Percentiles rank a stretch among this genome's conserved stretches.
These are phyloP conservation scores for Nakaseomyces kungkrabaensis DNA, from an alignment of 1,139 yeast genomes.

Conservation along the genomic window DNA sequence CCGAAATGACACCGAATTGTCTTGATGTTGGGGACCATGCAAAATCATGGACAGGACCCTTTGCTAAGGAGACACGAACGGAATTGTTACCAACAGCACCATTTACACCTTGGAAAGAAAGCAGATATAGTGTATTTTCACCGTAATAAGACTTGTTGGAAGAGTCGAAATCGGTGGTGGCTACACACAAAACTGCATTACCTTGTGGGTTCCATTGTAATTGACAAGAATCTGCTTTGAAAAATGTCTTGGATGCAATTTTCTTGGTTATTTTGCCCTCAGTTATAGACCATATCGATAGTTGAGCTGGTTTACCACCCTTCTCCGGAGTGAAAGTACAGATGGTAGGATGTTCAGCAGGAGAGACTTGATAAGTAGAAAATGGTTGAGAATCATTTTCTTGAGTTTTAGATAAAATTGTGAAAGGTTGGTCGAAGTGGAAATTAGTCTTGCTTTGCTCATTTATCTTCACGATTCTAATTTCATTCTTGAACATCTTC, in stretches of 20 bases:
- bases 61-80: conserved; percentile 74
- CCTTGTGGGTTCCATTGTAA: conserved; percentile 93
- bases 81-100: conserved; percentile 92
- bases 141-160: conserved; percentile 94
- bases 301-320: conserved; percentile 77
- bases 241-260: conserved; percentile 76
- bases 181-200: conserved; percentile 85
- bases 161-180: conserved; percentile 92
- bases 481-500: conserved; percentile 23
- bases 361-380: conserved; percentile 59
- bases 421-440: conserved; percentile 49
- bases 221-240: conserved; percentile 90
- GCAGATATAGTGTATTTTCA: conserved; percentile 80
- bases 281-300: conserved; percentile 64
- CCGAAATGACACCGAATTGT: conserved; percentile 95
- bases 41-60: conserved; percentile 95
- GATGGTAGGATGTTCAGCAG: conserved; percentile 85
- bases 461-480: conserved; percentile 50
- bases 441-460: conserved; percentile 21
- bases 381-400: conserved; percentile 45
- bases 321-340: conserved; percentile 87
- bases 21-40: conserved; percentile 96
- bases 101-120: conserved; percentile 35
- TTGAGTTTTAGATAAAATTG: conserved; percentile 42
- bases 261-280: conserved; percentile 64